phyloP scores from a whole-genome alignment of 345 rosid species.

The Lagerstroemia speciosa region DNA sequence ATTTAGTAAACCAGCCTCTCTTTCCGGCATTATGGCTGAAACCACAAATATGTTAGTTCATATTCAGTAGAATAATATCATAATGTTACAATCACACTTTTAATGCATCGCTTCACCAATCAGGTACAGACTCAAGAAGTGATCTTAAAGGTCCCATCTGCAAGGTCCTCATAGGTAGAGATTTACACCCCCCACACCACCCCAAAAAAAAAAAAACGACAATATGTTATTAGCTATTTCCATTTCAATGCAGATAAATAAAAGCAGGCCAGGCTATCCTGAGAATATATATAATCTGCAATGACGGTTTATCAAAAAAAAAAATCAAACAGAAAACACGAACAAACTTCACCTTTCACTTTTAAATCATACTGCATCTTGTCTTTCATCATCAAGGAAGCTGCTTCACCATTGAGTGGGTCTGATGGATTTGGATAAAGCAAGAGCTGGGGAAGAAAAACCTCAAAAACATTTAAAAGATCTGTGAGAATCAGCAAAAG shows the following conservation, averaged over 20 bases:
- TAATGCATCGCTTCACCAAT: not conserved
- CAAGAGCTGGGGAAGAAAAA: constrained; percentile 61
- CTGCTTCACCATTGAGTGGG: constrained; percentile 65
- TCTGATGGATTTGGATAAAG: constrained; percentile 68
- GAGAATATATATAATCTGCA: not conserved
- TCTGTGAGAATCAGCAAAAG: constrained; percentile 29
- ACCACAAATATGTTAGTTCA: not conserved
- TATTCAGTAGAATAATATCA: not conserved
- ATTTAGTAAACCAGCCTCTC: not conserved
- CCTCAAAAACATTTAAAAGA: constrained; percentile 62
- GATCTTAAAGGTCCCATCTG: not conserved
- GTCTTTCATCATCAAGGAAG: constrained; percentile 67
- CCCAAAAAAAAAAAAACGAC: too few species aligned
- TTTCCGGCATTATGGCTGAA: not conserved
- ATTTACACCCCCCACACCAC: not conserved
- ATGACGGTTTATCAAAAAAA: not conserved
- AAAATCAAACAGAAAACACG: not conserved
- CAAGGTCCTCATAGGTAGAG: not conserved
- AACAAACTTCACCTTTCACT: constrained; percentile 45
- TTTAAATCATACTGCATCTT: constrained; percentile 49
- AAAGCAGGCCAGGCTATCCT: not conserved
- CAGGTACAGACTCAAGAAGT: not conserved
- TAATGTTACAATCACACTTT: not conserved
- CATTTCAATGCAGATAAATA: not conserved
- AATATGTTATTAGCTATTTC: too few species aligned